phyloP scores from a whole-genome alignment of 441 rosid species.

The Croton laevigatus region DNA sequence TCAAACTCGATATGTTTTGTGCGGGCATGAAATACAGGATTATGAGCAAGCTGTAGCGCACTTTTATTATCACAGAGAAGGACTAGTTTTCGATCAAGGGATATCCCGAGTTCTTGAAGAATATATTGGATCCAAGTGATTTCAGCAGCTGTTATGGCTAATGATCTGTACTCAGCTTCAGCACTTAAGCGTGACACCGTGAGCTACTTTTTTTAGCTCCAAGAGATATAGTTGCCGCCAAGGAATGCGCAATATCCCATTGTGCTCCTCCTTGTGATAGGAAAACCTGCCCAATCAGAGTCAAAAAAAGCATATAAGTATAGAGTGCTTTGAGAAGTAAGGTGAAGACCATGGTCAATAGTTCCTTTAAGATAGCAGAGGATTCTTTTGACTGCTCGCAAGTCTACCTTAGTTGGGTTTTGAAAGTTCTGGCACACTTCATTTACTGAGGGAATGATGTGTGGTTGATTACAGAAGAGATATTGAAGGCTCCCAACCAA shows the following conservation, averaged over 20 bases:
- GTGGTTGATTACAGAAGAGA: background rate
- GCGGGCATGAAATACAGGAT: too few species aligned
- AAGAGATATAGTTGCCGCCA: background rate
- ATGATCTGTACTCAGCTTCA: background rate
- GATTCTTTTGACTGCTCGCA: too few species aligned
- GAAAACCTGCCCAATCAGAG: background rate
- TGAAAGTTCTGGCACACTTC: background rate
- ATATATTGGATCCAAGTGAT: background rate
- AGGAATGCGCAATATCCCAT: background rate
- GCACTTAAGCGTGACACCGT: background rate
- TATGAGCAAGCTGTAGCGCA: too few species aligned
- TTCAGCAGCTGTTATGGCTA: background rate
- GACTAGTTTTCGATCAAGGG: too few species aligned
- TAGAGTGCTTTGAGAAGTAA: background rate
- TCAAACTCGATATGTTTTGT: too few species aligned
- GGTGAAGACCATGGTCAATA: too few species aligned
- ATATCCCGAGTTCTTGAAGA: too few species aligned
- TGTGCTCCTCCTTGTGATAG: background rate
- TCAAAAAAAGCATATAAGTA: background rate
- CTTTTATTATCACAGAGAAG: too few species aligned
- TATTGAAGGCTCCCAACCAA: background rate
- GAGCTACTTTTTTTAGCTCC: background rate
- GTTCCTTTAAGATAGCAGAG: too few species aligned
- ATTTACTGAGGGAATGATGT: background rate
- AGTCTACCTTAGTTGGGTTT: too few species aligned